Base-by-base conservation (phyloP, 1,284 basidiomycete genomes). In the Marasmius oreades region DNA sequence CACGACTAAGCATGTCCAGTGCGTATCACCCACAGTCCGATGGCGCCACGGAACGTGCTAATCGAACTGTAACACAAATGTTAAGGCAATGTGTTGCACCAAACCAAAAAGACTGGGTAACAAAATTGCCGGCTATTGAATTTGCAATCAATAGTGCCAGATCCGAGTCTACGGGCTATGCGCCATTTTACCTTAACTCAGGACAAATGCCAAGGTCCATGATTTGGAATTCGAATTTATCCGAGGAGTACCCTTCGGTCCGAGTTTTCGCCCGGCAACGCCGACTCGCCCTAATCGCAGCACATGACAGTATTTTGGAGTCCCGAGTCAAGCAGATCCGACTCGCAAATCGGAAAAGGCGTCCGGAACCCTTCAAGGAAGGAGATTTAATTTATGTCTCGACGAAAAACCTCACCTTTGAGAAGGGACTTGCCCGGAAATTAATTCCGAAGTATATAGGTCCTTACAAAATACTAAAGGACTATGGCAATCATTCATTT, bases 131-230 rank as follows among this genome's bases (percentile, higher is more conserved):
- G 1, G 59, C 53, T 1, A 64, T 67, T 42, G 65, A 69, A 46
- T 69, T 66, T 52, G 57, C 57, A 1, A 58, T 58, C 26, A 58
- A 58, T 23, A 6, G 28, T 14, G 67, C 67, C 2, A 54, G 63
- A 31, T 69, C 65, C 0, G 62, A 64, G 18, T 63, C 60, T 1
- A 75, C 68, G 0, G 70, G 71, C 0, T 70, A 61, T 46, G 45
- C 66, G 8, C 72, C 66, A 0, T 75, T 75, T 60, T 69, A 69
- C 47, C 56, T 75, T 2, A 74, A 73, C 42, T 64, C 58, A 5
- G 70, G 73, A 1, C 36, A 63, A 0, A 61, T 65, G 16, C 72
- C 72, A 0, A 56, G 57, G 14, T 52, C 56, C 1, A 60, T 72
- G 44, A 56, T 70, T 0, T 71, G 69, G 67, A 61, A 70, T 37